These are phyloP conservation scores for Aeschynomene evenia DNA, from an alignment of 306 rosid species.

Conservation along the genomic window DNA sequence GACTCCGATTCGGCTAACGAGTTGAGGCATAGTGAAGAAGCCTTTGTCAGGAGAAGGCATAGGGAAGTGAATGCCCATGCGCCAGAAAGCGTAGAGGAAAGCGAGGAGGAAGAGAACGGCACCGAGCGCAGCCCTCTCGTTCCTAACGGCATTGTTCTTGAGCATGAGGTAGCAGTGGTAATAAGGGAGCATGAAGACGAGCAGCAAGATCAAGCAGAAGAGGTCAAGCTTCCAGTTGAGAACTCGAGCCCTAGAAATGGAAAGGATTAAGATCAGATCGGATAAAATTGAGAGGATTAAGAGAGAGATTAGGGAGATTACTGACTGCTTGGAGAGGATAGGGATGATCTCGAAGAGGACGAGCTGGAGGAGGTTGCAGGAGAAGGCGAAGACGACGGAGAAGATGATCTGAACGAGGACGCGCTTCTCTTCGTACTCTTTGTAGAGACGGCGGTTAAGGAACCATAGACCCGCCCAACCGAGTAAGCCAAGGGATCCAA, in stretches of 20 bases:
- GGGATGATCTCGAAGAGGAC: slow-evolving; percentile 97
- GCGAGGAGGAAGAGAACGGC: slow-evolving; percentile 73
- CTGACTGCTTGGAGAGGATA: slow-evolving; percentile 82
- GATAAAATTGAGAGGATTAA: too few relatives aligned
- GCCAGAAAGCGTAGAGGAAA: slow-evolving; percentile 91
- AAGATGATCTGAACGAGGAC: slow-evolving; percentile 83
- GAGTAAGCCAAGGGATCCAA: slow-evolving; percentile 57
- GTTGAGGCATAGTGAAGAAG: slow-evolving; percentile 91
- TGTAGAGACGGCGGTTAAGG: slow-evolving; percentile 82
- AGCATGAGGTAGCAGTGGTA: slow-evolving; percentile 96
- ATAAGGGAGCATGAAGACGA: slow-evolving; percentile 84
- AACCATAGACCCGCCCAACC: slow-evolving; percentile 96
- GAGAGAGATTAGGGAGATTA: background rate
- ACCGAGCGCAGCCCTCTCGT: slow-evolving; percentile 83
- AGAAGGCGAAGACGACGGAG: slow-evolving; percentile 93
- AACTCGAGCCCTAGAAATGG: slow-evolving; percentile 64
- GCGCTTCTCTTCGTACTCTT: slow-evolving; percentile 93
- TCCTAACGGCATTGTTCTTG: slow-evolving; percentile 61
- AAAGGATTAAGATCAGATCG: background rate
- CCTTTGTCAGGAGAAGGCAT: slow-evolving; percentile 95
- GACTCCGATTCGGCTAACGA: slow-evolving; percentile 96
- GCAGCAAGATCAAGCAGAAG: slow-evolving; percentile 74
- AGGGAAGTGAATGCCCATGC: slow-evolving; percentile 96
- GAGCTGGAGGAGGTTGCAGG: slow-evolving; percentile 93
- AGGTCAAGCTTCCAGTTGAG: slow-evolving; percentile 93